Evolutionary conservation across 345 rosid genomes (phyloP).

Genomic region (Eucalyptus leucophloia): DNA sequence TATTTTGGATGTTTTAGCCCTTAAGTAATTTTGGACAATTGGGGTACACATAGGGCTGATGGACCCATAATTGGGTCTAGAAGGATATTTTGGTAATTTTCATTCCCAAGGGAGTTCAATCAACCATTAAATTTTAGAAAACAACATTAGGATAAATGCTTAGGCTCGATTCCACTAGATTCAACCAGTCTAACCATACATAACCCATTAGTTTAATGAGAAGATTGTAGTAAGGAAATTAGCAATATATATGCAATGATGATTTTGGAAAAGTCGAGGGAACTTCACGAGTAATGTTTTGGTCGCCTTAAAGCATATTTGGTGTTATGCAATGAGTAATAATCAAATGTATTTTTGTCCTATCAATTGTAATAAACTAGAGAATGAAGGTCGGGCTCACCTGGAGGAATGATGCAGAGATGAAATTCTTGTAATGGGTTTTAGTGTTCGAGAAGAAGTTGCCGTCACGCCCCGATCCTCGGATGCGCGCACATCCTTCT

Average conservation of each 20-base stretch:
- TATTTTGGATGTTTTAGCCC: no score
- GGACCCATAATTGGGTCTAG: no score
- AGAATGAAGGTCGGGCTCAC: accelerated
- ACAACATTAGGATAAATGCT: neutral
- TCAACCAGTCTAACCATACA: neutral
- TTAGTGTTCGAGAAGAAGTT: no score
- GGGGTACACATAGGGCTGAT: no score
- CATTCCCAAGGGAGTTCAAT: no score
- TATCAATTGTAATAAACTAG: no score
- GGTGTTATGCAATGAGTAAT: neutral
- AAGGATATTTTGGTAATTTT: no score
- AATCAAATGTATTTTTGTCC: neutral
- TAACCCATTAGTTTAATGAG: neutral
- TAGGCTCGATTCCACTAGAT: neutral
- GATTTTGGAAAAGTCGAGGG: neutral
- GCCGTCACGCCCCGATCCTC: no score
- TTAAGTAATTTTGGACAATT: no score
- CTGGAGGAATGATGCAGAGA: neutral
- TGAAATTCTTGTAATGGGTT: neutral
- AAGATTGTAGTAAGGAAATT: neutral
- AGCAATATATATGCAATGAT: neutral
- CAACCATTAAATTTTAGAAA: neutral
- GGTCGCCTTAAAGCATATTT: accelerated
- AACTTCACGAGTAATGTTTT: no score
- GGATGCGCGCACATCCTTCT: no score